Evolutionary conservation across 2,329 filamentous ascomycete genomes (phyloP), one percentile per base, ranked within the genome.

Genomic region (Exutisphaerella laricina): DNA sequence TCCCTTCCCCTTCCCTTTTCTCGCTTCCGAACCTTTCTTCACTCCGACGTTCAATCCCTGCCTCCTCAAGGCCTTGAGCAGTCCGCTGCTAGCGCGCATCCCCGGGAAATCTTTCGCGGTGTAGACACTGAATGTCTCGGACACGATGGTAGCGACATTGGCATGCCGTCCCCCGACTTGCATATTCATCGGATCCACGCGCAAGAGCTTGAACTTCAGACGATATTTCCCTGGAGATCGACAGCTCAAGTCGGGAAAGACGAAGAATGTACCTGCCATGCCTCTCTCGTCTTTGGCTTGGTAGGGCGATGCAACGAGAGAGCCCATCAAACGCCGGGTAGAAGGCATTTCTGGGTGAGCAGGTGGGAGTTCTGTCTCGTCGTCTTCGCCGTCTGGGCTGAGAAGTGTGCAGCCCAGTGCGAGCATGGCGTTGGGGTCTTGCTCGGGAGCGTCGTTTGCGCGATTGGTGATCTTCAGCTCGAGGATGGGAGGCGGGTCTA

Each of bases 1-100:
- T 48, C 49, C 31, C 34, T 54, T 56, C 69, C 23, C 37, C 38
- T 60, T 63, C 29, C 58, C 55, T 40, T 60, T 58, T 32, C 70
- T 62, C 31, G 69, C 67, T 46, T 88, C 83, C 53, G 86, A 88
- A 10, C 86, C 86, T 61, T 90, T 92, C 68, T 90, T 90, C 49
- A 90, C 85, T 25, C 85, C 85, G 48, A 92, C 88, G 37, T 88
- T 80, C 57, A 86, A 86, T 3, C 86, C 86, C 65, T 90, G 86
- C 56, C 84, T 74, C 62, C 87, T 86, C 44, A 92, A 68, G 22
- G 77, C 73, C 61, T 85, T 85, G 1, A 86, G 86, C 26, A 92
- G 66, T 13, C 75, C 71, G 18, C 84, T 88, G 61, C 84, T 88
- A 1, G 84, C 80, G 44, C 81, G 74, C 85, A 92, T 92, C 25